Conservation (phyloP, 2,329 filamentous ascomycete genomes). For the Knufia fluminis region DNA sequence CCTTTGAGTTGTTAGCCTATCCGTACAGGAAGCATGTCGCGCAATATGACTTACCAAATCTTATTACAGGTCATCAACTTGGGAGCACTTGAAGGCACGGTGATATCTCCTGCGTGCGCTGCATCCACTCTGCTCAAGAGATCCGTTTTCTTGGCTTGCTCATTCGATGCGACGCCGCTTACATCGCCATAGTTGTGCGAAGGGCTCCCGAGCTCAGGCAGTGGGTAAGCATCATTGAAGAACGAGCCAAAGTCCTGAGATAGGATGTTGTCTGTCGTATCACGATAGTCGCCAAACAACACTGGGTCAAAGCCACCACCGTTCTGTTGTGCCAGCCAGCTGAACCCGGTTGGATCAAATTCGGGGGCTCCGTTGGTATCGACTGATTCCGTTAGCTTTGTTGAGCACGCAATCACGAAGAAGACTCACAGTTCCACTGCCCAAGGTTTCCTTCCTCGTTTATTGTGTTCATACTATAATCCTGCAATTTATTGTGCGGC, state of each 20-base stretch:
- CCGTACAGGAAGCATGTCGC: neutral
- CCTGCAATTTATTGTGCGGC: slow-evolving; percentile 31
- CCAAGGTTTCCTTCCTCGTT: slow-evolving; percentile 15
- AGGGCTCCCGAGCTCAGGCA: slow-evolving; percentile 66
- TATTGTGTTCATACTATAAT: slow-evolving; percentile 26
- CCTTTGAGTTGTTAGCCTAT: slow-evolving; percentile 43
- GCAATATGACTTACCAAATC: slow-evolving; percentile 63
- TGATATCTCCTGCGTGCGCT: slow-evolving; percentile 59
- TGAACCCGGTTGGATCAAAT: slow-evolving; percentile 11
- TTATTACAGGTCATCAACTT: slow-evolving; percentile 76
- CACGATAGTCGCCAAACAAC: slow-evolving; percentile 84
- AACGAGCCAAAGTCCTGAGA: slow-evolving; percentile 62
- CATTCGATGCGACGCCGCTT: slow-evolving; percentile 25
- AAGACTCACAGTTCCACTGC: slow-evolving; percentile 8
- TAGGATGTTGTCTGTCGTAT: slow-evolving; percentile 76
- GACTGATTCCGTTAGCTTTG: slow-evolving; percentile 14
- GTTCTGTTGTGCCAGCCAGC: slow-evolving; percentile 69
- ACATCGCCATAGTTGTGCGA: slow-evolving; percentile 52
- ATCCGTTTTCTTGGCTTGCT: slow-evolving; percentile 48
- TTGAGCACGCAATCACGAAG: neutral
- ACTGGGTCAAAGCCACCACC: slow-evolving; percentile 83
- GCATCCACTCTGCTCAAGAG: slow-evolving; percentile 71
- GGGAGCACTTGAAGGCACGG: slow-evolving; percentile 55
- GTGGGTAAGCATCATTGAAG: slow-evolving; percentile 68
- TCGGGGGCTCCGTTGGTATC: slow-evolving; percentile 23